phyloP scores from a whole-genome alignment of 1,284 basidiomycete species.

The Papiliotrema fonsecae region DNA sequence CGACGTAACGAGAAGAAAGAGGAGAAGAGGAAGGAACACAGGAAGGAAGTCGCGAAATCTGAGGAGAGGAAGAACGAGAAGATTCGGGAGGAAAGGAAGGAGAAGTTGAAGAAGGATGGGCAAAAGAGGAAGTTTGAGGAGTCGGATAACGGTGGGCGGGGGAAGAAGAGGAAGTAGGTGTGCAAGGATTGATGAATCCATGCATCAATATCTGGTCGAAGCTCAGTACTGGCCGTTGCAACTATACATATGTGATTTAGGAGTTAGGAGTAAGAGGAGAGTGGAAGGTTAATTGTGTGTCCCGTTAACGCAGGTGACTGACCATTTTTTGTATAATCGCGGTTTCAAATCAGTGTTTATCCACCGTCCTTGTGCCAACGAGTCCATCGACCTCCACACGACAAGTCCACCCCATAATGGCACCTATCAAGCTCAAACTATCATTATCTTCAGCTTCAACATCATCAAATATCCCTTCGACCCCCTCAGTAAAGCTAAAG shows the following conservation, averaged over 20 bases:
- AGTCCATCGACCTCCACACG: too few relatives aligned
- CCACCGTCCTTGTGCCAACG: too few relatives aligned
- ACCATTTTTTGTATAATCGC: too few relatives aligned
- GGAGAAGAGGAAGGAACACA: conserved; percentile 58
- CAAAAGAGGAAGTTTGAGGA: conserved; percentile 47
- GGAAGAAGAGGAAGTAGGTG: conserved; percentile 16
- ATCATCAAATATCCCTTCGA: not conserved
- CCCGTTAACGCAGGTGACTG: too few relatives aligned
- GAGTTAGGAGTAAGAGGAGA: too few relatives aligned
- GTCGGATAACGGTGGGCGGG: conserved; percentile 14
- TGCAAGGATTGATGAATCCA: too few relatives aligned
- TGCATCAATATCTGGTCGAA: too few relatives aligned
- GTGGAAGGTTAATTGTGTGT: too few relatives aligned
- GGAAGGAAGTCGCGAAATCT: conserved; percentile 65
- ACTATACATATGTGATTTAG: too few relatives aligned
- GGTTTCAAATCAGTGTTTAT: too few relatives aligned
- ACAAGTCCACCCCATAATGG: too few relatives aligned
- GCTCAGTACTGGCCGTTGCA: too few relatives aligned
- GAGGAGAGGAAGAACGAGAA: conserved; percentile 65
- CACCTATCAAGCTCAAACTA: conserved; percentile 3
- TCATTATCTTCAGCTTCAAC: not conserved
- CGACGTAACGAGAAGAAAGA: conserved; percentile 77
- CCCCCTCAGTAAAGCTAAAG: not conserved
- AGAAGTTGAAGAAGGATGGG: conserved; percentile 67
- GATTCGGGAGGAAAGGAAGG: conserved; percentile 72